Conservation (phyloP, 257 asterid genomes). For the Solanum pinnatisectum region DNA sequence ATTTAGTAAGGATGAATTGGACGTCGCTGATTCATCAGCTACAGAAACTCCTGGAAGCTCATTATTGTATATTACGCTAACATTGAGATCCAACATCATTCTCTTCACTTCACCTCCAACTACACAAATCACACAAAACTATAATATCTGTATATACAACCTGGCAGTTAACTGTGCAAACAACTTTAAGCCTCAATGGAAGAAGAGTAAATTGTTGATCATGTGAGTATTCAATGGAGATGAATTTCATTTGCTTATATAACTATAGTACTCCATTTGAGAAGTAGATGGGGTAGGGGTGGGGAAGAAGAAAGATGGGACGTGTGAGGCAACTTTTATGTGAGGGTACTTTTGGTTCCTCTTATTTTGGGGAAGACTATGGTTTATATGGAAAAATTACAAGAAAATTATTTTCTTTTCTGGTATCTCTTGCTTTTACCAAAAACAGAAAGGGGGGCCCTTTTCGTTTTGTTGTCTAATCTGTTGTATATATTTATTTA, state of each 20-base stretch:
- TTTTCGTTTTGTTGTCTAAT: not conserved
- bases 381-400: not conserved
- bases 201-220: not conserved
- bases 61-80: slow-evolving; percentile 10
- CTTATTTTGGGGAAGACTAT: not conserved
- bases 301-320: not conserved
- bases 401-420: not conserved
- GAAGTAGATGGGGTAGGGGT: not conserved
- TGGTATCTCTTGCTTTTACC: not conserved
- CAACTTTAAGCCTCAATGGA: not conserved
- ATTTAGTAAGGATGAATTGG: slow-evolving; percentile 34
- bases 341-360: not conserved
- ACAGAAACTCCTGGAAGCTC: slow-evolving; percentile 12
- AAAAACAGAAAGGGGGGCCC: not conserved
- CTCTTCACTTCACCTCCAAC: not conserved
- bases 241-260: not conserved
- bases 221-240: not conserved
- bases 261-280: not conserved
- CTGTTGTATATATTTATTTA: not conserved
- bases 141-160: not conserved
- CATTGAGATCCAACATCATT: slow-evolving; percentile 64
- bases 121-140: too few relatives aligned
- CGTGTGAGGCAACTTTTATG: not conserved
- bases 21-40: slow-evolving; percentile 19
- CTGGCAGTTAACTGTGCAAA: not conserved